Evolutionary conservation across 805 yeast species (phyloP), one percentile per base, ranked within the genome.

Genomic region (Cyberlindnera subsufficiens): DNA sequence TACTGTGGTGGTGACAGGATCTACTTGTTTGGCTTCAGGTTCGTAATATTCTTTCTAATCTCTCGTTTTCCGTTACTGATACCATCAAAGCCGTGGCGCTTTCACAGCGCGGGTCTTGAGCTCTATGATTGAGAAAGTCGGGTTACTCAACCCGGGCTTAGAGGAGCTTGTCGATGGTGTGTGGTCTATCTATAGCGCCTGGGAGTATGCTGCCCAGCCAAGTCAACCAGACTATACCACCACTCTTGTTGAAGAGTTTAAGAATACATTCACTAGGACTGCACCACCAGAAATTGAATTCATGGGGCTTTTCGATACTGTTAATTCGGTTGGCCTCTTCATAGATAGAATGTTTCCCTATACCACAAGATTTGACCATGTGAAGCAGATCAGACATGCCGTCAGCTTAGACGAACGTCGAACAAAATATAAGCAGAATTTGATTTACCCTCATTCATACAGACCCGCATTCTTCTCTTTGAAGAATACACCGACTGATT

Each of bases 241-340:
- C 3, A 66, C 77, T 1, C 60, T 77, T 31, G 71, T 76, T 2
- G 69, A 64, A 25, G 82, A 77, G 49, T 82, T 80, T 56, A 72
- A 67, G 46, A 65, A 62, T 37, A 75, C 81, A 0, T 82, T 81
- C 53, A 71, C 77, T 13, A 59, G 78, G 38, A 51, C 64, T 5
- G 58, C 63, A 5, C 51, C 59, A 2, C 72, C 77, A 4, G 53
- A 52, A 8, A 68, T 82, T 38, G 71, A 73, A 47, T 78, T 80
- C 45, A 74, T 81, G 71, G 88, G 88, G 0, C 58, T 82, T 16
- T 82, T 82, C 72, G 89, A 82, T 60, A 75, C 86, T 0, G 78
- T 81, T 16, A 80, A 78, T 54, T 79, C 86, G 1, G 80, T 80
- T 17, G 88, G 88, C 0, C 51, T 80, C 9, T 43, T 80, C 4